Evolutionary conservation across 2,329 filamentous ascomycete genomes (phyloP), one percentile per base, ranked within the genome.

Genomic region (Rosellinia necatrix): DNA sequence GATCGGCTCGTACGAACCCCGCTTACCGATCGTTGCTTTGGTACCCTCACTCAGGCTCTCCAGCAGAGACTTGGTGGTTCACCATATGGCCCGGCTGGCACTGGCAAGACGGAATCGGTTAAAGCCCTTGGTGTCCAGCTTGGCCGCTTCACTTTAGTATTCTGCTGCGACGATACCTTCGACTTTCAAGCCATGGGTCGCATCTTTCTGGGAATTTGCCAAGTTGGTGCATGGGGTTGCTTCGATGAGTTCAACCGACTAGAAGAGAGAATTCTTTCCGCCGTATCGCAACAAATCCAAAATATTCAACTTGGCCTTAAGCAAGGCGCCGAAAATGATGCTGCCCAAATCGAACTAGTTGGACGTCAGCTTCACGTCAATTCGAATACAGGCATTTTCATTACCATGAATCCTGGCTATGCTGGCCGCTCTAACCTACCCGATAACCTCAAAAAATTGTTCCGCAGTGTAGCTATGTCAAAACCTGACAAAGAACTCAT

Each of bases 171-270:
- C 71, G 94, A 99, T 75, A 99, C 94, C 0, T 99, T 99, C 68
- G 94, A 99, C 74, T 99, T 97, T 81, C 94, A 99, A 70, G 94
- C 94, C 47, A 99, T 99, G 94, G 96, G 96, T 12, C 91, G 94
- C 65, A 99, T 99, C 67, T 99, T 99, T 83, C 82, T 99, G 30
- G 94, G 94, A 82, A 96, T 99, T 60, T 99, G 96, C 72, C 94
- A 99, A 73, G 94, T 99, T 43, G 94, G 94, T 72, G 94, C 94
- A 4, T 99, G 94, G 94, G 96, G 96, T 68, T 99, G 94, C 79
- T 99, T 99, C 74, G 94, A 99, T 70, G 94, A 99, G 78, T 99
- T 99, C 81, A 99, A 99, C 75, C 90, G 94, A 82, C 81, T 99
- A 17, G 94, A 99, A 70, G 94, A 99, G 77, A 87, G 94, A 62